Percentiles rank a stretch among this genome's conserved stretches.
phyloP scores from a whole-genome alignment of 192 early-diverging fungal genomes.

The Backusella circina region DNA sequence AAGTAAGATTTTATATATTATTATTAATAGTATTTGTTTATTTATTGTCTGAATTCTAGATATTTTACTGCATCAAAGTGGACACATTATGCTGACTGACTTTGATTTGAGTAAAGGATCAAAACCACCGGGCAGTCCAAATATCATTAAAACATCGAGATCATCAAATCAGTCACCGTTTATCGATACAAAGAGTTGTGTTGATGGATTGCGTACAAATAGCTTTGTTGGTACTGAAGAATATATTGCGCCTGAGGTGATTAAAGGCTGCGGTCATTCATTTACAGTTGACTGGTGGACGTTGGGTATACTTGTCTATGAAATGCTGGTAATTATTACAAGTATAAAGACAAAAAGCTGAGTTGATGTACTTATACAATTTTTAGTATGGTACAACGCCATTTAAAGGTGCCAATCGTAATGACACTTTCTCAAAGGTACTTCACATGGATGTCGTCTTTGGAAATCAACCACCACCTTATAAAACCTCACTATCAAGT shows the following conservation, averaged over 20 bases:
- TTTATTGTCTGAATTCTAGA: slow-evolving; percentile 31
- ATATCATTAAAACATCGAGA: slow-evolving; percentile 52
- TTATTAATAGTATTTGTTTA: neutral
- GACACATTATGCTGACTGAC: slow-evolving; percentile 96
- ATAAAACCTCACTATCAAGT: slow-evolving; percentile 3
- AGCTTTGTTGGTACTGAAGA: slow-evolving; percentile 99
- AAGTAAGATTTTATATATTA: slow-evolving; percentile 53
- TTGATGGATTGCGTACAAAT: slow-evolving; percentile 85
- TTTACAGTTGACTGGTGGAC: slow-evolving; percentile 99
- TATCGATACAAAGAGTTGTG: slow-evolving; percentile 87
- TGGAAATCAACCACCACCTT: slow-evolving; percentile 37
- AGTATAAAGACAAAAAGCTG: neutral
- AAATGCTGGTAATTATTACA: slow-evolving; percentile 76
- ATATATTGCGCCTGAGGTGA: too few species aligned
- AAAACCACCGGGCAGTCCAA: slow-evolving; percentile 68
- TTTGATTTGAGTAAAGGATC: slow-evolving; percentile 98
- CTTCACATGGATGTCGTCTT: slow-evolving; percentile 79
- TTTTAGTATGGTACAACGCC: slow-evolving; percentile 88
- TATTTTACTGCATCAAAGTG: slow-evolving; percentile 90
- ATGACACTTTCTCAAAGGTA: slow-evolving; percentile 87
- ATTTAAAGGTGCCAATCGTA: slow-evolving; percentile 92
- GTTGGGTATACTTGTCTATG: slow-evolving; percentile 93
- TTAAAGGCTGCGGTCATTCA: slow-evolving; percentile 92
- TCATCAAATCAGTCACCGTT: slow-evolving; percentile 59
- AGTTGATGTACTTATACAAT: too few species aligned